Evolutionary conservation across 768 basidiomycete genomes (phyloP), one percentile per base, ranked within the genome.

Genomic region (Leccinum longicurvipes): DNA sequence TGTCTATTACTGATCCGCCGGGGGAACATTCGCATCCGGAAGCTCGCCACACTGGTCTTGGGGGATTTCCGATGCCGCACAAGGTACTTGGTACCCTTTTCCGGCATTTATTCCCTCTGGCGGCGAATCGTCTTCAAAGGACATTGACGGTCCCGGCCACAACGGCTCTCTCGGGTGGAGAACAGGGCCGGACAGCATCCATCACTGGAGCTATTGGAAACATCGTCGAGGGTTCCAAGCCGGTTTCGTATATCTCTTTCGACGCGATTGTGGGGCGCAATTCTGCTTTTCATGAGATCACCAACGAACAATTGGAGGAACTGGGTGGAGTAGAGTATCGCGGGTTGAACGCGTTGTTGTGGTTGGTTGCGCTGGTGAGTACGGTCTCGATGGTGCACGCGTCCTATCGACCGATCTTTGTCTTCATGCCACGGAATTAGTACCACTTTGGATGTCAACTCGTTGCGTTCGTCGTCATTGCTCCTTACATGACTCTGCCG

Each of bases 261-360:
- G 83, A 91, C 45, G 89, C 92, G 0, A 67, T 82, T 3, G 91
- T 94, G n/a, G 90, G 92, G 0, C 80, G 85, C 31, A 96, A 95
- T 67, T 92, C 89, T 3, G 73, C 74, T 3, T 91, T 91, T 60
- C 79, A 81, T 34, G 75, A 70, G 60, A 72, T 96, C 51, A 90
- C 86, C 0, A 78, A 81, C 19, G 91, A 93, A 47, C 89, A 98
- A 65, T 74, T 91, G 62, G 93, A 96, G 61, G 93, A 97, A 69
- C 74, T 98, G 5, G 94, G 94, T 4, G 95, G 96, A 19, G 88
- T 97, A 7, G 96, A 99, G 69, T 98, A 91, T 66, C 81, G 93
- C 10, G 90, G 89, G 12, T 73, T 97, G 59, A 86, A 85, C 44
- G 82, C 87, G 3, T 70, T 97, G 49, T 74, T 93, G 10, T 95